Base-by-base conservation (phyloP, 306 rosid genomes). In the Cicer arietinum region DNA sequence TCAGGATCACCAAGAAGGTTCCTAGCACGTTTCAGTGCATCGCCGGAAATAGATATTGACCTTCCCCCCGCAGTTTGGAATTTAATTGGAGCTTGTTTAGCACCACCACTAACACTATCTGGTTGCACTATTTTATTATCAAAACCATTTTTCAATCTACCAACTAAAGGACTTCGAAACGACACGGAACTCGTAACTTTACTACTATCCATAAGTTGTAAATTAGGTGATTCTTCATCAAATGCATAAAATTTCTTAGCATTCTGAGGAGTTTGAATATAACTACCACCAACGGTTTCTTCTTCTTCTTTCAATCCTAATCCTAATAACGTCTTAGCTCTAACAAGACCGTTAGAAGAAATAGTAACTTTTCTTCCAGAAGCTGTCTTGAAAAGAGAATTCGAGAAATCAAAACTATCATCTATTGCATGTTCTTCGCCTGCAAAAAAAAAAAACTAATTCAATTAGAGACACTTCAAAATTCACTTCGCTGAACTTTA, bases 1-100 rank as follows among this genome's bases (percentile, higher is more conserved):
- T 91, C 98, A 18, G 97, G 90, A 40, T 94, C 94, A 73, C 96
- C 92, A 68, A 94, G 98, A 84, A 94, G 94, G 77, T 80, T 85
- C 83, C 86, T 85, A 39, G 98, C 98, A 47, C 92, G 98, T 54
- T 85, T 83, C 30, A 94, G 69, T 10, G 98, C 98, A 66, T 85
- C 88, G 62, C 80, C 81, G 6, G 97, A 91, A 76, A 94, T 79
- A 46, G 96, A 94, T 78, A 94, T 57, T 43, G 97, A 91, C 84
- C 91, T 91, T 76, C 96, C 96, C 8, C 97, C 96, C 0, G 98
- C 97, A 41, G 97, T 91, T 42, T 82, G 84, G 85, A 94, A 91
- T 68, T 87, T 91, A 65, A 94, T 67, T 39, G 94, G 83, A 71
- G 88, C 70, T 10, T 84, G 78, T 58, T 85, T 86, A 54, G 56